Base-by-base conservation (phyloP, 139 green algal genomes). In the Dunaliella primolecta region DNA sequence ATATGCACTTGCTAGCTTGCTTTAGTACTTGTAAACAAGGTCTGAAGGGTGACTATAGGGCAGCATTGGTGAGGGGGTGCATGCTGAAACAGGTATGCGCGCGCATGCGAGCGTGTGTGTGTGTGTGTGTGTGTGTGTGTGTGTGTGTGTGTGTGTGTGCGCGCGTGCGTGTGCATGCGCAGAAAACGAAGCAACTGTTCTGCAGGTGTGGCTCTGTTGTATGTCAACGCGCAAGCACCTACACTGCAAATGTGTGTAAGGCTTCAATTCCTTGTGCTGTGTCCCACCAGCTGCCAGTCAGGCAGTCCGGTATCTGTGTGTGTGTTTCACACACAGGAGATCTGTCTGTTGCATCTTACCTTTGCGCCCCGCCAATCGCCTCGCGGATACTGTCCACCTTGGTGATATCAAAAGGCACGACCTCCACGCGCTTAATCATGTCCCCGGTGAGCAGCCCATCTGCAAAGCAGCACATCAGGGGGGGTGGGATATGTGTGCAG, bases 351-450 rank as follows among this genome's bases (percentile, higher is more conserved):
- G 46, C 46, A 15, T 64, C 46, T 64, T 15, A 64, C 46, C 46
- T 64, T 64, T 64, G 46, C 7, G 7, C 7, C 46, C 46, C 46
- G 36, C 92, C 93, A 29, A 97, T 93, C 75, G 95, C 93, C 21
- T 86, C 84, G 7, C 38, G 77, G 1, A 98, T 90, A 81, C 83
- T 89, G 0, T 92, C 91, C 0, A 81, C 57, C 24, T 95, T 85
- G 70, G 87, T 82, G 2, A 98, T 74, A 87, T 98, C 93, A 76
- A 93, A 93, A 31, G 84, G 80, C 36, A 96, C 93, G 20, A 96
- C 82, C 36, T 86, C 46, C 46, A 96, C 71, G 25, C 88, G 86
- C 3, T 74, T 75, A 24, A 88, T 64, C 71, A 91, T 84, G 7
- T 92, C 90, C 0, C 75, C 79, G 24, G 83, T 87, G 46, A 97